Base-by-base conservation (phyloP, 768 basidiomycete species). In the Tubosaeta brunneosetosa region DNA sequence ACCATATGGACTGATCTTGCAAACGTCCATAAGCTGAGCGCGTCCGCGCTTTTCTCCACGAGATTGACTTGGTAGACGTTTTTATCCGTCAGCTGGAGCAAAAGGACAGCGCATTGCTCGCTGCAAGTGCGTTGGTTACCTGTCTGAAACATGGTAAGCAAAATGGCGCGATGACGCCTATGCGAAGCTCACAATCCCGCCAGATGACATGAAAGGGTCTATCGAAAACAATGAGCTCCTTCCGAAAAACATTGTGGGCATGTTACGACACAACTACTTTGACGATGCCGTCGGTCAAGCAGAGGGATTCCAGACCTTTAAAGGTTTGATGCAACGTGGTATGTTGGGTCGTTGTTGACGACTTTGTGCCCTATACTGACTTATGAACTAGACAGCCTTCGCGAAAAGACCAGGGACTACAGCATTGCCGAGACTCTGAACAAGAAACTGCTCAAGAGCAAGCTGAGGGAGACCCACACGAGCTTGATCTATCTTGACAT, bases 301-400 rank as follows among this genome's bases (percentile, higher is more conserved):
- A 1, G 64, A 64, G 41, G 63, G 63, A 12, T 64, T 66, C 32
- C 64, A 65, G 41, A 53, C 66, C 1, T 65, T 65, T 13, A 38
- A 40, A 1, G 50, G 66, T 19, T 47, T 65, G 4, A 61, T 65
- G 59, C 50, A 53, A 36, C 33, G 57, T 4, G 55, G 64, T 65
- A 31, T 11, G 6, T 44, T 22, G 11, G 22, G 36, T 13, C 11
- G 11, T 10, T 13, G 8, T n/a, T n/a, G n/a, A n/a, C n/a, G n/a
- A n/a, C n/a, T 29, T 29, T n/a, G n/a, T n/a, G n/a, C n/a, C n/a
- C n/a, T n/a, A n/a, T n/a, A n/a, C n/a, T n/a, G n/a, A n/a, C n/a
- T n/a, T n/a, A n/a, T n/a, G n/a, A 7, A 13, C 33, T 32, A 66
- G 63, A 4, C 2, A 49, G 56, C 10, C n/a, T 66, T 5, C 53